phyloP scores from a whole-genome alignment of 1,139 yeast species.

The Scheffersomyces segobiensis region DNA sequence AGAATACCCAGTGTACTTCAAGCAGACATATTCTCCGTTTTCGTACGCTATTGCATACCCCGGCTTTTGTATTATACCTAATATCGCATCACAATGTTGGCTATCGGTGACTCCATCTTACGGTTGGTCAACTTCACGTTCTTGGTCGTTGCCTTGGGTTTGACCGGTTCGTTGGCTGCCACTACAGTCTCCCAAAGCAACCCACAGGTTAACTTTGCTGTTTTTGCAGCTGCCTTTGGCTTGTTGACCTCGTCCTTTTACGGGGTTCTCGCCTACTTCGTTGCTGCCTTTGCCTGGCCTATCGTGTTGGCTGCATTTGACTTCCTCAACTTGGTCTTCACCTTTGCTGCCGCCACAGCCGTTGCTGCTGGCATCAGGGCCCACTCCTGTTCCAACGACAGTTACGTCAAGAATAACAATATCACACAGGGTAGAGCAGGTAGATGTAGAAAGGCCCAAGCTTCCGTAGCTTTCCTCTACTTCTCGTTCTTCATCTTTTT shows the following conservation, averaged over 20 bases:
- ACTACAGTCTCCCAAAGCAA: conserved; percentile 54
- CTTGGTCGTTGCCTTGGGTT: conserved; percentile 76
- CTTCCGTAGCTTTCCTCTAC: conserved; percentile 86
- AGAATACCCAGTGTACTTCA: not conserved
- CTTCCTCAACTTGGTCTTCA: conserved; percentile 85
- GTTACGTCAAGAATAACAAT: conserved; percentile 62
- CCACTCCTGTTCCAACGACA: conserved; percentile 78
- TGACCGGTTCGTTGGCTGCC: conserved; percentile 82
- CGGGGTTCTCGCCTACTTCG: conserved; percentile 75
- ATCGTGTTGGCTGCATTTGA: conserved; percentile 71
- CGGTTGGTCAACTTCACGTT: conserved; percentile 75
- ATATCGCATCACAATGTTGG: conserved; percentile 39
- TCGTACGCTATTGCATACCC: not conserved
- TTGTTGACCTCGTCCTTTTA: conserved; percentile 76
- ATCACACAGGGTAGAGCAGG: conserved; percentile 73
- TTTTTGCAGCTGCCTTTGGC: conserved; percentile 87
- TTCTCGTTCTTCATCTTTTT: conserved; percentile 78
- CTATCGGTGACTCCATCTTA: conserved; percentile 73
- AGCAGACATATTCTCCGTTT: not conserved
- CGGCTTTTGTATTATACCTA: not conserved
- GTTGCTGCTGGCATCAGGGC: conserved; percentile 85
- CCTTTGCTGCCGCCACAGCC: conserved; percentile 93
- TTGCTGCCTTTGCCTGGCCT: conserved; percentile 87
- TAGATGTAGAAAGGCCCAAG: conserved; percentile 96
- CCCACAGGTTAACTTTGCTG: conserved; percentile 85